These are phyloP conservation scores for Candida fluviatilis DNA, from an alignment of 805 yeast species.

Conservation along the genomic window DNA sequence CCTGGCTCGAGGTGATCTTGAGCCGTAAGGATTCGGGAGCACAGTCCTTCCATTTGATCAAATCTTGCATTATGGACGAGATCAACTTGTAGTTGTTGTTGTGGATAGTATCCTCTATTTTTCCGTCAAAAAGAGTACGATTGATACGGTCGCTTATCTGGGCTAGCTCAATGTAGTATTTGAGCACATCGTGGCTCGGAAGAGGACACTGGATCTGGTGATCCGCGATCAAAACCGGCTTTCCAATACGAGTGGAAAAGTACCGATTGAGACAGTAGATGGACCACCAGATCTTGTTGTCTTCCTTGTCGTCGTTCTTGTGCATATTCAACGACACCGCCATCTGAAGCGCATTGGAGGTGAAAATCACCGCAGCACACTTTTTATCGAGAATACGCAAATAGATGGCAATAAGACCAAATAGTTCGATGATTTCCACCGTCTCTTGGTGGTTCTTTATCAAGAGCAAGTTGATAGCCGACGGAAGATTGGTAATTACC, in stretches of 20 bases:
- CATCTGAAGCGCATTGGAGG: conserved; percentile 22
- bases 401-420: conserved; percentile 20
- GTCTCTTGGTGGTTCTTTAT: conserved; percentile 10
- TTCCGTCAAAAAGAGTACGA: conserved; percentile 12
- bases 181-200: conserved; percentile 9
- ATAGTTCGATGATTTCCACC: conserved; percentile 20
- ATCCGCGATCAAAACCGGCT: conserved; percentile 17
- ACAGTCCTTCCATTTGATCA: conserved; percentile 19
- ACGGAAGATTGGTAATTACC: conserved; percentile 17
- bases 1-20: conserved; percentile 9
- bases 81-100: conserved; percentile 6
- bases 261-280: conserved; percentile 24
- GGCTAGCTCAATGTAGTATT: conserved; percentile 19
- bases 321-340: conserved; percentile 24
- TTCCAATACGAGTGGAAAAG: conserved; percentile 20
- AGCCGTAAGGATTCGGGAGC: conserved; percentile 17
- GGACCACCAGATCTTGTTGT: conserved; percentile 20
- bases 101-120: neutral
- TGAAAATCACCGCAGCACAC: conserved; percentile 20
- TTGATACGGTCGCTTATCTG: conserved; percentile 21
- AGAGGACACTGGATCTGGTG: conserved; percentile 15
- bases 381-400: conserved; percentile 23
- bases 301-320: conserved; percentile 9
- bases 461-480: conserved; percentile 13
- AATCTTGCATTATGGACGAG: conserved; percentile 8